A percentile compares a stretch with the other conserved stretches of the same genome.
phyloP scores from a whole-genome alignment of 1,139 yeast genomes.

The Debaryomyces sp. region DNA sequence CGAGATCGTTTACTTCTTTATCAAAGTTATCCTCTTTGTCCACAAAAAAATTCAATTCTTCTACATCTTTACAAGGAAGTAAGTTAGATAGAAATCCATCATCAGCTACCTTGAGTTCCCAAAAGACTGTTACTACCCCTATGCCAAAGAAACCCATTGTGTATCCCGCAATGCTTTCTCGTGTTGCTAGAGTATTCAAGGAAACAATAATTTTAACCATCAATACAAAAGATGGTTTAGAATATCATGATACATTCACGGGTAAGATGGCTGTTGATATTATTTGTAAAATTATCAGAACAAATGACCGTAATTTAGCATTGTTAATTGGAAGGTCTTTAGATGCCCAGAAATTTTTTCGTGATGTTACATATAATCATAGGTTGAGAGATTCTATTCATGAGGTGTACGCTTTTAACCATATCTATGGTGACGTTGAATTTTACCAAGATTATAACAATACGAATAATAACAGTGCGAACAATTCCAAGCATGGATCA shows the following conservation, averaged over 20 bases:
- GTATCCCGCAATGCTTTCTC: slow-evolving; percentile 86
- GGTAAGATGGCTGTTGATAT: slow-evolving; percentile 94
- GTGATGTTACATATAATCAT: slow-evolving; percentile 95
- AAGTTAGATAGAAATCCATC: slow-evolving; percentile 37
- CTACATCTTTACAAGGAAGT: slow-evolving; percentile 32
- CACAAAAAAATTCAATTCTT: slow-evolving; percentile 43
- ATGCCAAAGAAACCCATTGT: slow-evolving; percentile 62
- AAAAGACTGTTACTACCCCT: slow-evolving; percentile 44
- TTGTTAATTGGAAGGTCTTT: slow-evolving; percentile 85
- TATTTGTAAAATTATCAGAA: slow-evolving; percentile 79
- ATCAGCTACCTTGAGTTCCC: slow-evolving; percentile 30
- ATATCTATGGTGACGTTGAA: slow-evolving; percentile 47
- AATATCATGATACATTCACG: slow-evolving; percentile 91
- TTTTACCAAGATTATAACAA: slow-evolving; percentile 34
- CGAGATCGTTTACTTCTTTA: slow-evolving; percentile 47
- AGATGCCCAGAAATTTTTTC: slow-evolving; percentile 93
- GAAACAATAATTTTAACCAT: slow-evolving; percentile 74
- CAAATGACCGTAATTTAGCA: slow-evolving; percentile 90
- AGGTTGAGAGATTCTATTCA: slow-evolving; percentile 82
- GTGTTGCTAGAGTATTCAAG: slow-evolving; percentile 79
- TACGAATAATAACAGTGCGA: slow-evolving; percentile 20
- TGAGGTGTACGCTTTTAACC: slow-evolving; percentile 89
- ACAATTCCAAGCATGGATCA: slow-evolving; percentile 36
- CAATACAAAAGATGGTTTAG: slow-evolving; percentile 89
- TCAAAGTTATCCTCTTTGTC: slow-evolving; percentile 46